A percentile compares a stretch with the other conserved stretches of the same genome.
phyloP scores from a whole-genome alignment of 495 filamentous ascomycete genomes.

The Penicillium diatomitis region DNA sequence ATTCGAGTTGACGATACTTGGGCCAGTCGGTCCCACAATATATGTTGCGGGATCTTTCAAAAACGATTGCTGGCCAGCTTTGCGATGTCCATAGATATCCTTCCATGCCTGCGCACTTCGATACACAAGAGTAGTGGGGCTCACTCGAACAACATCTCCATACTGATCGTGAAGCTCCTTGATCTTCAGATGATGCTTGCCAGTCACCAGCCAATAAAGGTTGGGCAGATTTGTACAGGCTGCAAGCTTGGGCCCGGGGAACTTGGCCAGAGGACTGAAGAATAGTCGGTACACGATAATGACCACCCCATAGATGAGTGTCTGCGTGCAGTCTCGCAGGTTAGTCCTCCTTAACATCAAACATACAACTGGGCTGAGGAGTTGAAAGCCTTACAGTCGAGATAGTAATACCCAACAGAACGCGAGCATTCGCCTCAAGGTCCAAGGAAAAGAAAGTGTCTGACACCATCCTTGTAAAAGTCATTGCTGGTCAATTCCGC shows the following conservation, averaged over 20 bases:
- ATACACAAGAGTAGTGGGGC: constrained; percentile 40
- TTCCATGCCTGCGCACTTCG: constrained; percentile 42
- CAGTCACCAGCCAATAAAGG: constrained; percentile 23
- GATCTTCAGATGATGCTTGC: constrained; percentile 29
- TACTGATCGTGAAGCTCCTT: constrained; percentile 34
- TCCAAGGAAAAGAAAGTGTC: too few species aligned
- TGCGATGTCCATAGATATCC: constrained; percentile 45
- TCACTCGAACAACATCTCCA: constrained; percentile 37
- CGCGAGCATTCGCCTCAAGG: too few species aligned
- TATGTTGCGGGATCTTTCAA: constrained; percentile 14
- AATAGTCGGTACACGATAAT: constrained; percentile 34
- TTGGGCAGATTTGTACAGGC: constrained; percentile 31
- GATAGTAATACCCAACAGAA: too few species aligned
- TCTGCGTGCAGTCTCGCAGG: background rate
- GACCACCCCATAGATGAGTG: constrained; percentile 2
- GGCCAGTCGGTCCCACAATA: constrained; percentile 6
- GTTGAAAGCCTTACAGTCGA: too few species aligned
- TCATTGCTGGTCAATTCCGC: too few species aligned
- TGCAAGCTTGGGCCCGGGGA: constrained; percentile 44
- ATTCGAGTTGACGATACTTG: constrained; percentile 11
- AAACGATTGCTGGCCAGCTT: constrained; percentile 8
- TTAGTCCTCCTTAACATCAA: too few species aligned
- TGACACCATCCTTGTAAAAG: too few species aligned
- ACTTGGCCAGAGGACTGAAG: constrained; percentile 30
- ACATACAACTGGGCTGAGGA: too few species aligned